Percentiles rank a stretch among this genome's conserved stretches.
phyloP scores from a whole-genome alignment of 495 filamentous ascomycete genomes.

The Aspergillus olivimuriae region DNA sequence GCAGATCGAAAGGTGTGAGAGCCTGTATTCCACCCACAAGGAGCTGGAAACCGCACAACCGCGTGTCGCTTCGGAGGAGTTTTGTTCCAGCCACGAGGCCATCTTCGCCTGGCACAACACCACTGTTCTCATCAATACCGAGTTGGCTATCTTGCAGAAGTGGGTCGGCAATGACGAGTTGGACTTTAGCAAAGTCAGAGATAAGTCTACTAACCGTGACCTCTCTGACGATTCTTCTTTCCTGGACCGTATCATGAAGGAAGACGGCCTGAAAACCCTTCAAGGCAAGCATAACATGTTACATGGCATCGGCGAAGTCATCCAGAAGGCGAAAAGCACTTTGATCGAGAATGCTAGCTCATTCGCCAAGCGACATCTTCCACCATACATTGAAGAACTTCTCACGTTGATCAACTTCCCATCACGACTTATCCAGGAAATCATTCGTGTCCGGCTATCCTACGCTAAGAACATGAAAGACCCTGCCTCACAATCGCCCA shows the following conservation, averaged over 20 bases:
- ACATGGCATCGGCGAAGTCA: conserved; percentile 71
- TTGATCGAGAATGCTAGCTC: conserved; percentile 79
- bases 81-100: conserved; percentile 72
- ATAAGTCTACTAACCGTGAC: conserved; percentile 46
- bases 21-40: conserved; percentile 71
- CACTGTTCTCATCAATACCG: conserved; percentile 93
- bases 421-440: conserved; percentile 89
- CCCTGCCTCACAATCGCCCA: conserved; percentile 70
- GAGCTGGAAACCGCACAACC: conserved; percentile 68
- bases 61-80: conserved; percentile 64
- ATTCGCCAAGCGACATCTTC: conserved; percentile 86
- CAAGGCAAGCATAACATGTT: conserved; percentile 81
- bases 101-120: conserved; percentile 96
- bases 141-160: conserved; percentile 79
- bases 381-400: conserved; percentile 94
- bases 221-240: conserved; percentile 86
- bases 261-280: conserved; percentile 87
- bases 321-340: conserved; percentile 87
- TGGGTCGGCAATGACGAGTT: conserved; percentile 97
- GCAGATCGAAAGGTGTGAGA: conserved; percentile 82
- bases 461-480: conserved; percentile 95
- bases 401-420: conserved; percentile 96
- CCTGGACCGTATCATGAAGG: conserved; percentile 94
- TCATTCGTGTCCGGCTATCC: conserved; percentile 85
- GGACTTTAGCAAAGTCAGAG: conserved; percentile 67